Base-by-base conservation (phyloP, 1,284 basidiomycete genomes). In the Cryptococcus sp. region DNA sequence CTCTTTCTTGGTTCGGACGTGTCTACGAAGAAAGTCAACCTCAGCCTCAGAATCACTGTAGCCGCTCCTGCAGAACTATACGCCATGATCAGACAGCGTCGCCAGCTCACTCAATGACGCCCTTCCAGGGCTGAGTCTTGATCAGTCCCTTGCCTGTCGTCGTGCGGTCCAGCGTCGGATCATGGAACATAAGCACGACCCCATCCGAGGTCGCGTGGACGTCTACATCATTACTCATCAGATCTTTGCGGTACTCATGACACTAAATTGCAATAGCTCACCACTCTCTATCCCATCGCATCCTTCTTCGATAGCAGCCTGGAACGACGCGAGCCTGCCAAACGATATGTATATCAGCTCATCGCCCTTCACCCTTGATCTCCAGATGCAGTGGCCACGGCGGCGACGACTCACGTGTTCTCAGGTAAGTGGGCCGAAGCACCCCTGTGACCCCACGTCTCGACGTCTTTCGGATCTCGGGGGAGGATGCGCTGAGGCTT, bases 141-240 rank as follows among this genome's bases (percentile, higher is more conserved):
- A 84, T 83, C 23, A 78, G 65, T 16, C 84, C 84, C 16, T 75
- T 80, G 15, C 84, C 83, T 62, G 82, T 78, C 16, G 84, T 86
- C 27, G 84, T 85, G 25, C 84, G 74, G 59, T 83, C 82, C 45
- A 84, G 67, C 17, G 76, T 87, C 6, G 91, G 90, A 78, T 97
- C 93, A 77, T 97, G 94, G 79, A 96, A 97, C 93, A 98, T 96
- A 62, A 98, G 78, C 44, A 98, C 88, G 53, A 95, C 87, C 69
- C 88, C 84, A 80, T 99, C 95, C 65, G 84, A 82, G 50, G 94
- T 94, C 72, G 96, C 88, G 78, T 98, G 94, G 65, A 98, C 93
- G 84, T 98, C 94, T 94, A 85, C 2, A 35, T 35, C 35, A 47
- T 47, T 54, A 62, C 46, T 25, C n/a, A 19, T 45, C n/a, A 46